Evolutionary conservation across 2,329 filamentous ascomycete genomes (phyloP), one percentile per base, ranked within the genome.

Genomic region (Diaporthe velutina): DNA sequence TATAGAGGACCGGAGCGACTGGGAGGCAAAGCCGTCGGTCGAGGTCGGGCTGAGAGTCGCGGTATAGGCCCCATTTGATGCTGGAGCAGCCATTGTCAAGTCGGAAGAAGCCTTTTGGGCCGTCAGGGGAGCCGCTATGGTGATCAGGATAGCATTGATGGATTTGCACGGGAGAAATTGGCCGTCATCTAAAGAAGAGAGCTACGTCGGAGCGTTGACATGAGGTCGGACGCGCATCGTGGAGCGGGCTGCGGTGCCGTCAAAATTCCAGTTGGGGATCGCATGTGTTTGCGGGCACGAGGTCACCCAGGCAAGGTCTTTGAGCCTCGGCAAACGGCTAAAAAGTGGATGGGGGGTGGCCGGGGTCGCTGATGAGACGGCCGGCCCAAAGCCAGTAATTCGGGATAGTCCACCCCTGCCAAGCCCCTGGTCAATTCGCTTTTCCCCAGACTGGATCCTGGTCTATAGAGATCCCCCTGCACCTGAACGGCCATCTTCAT

Each of bases 1-100:
- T 79, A 94, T 90, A 76, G 94, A 94, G 72, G 91, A 91, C 55
- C 93, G 91, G 73, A 91, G 85, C 42, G 80, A 84, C 61, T 76
- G 73, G 83, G 80, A 88, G 88, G 79, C 86, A 79, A 76, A 83
- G 82, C 79, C 87, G 83, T 84, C 88, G 79, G 82, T 84, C 73
- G 79, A 78, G 77, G 88, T 86, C 77, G 88, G 85, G 79, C 86
- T 88, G 79, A 86, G 78, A 54, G 85, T 84, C 76, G 84, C 81
- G 77, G 84, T 83, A 79, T 84, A 85, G 71, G 85, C 84, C 79
- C 83, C 83, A 79, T 84, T 81, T 57, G 42, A 19, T 50, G 74
- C 54, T 54, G 73, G 66, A n/a, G 73, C 73, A 25, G 70, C 57
- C 71, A 75, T 75, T 70, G 28, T 71, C 28, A 38, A 33, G 33